phyloP scores from a whole-genome alignment of 345 rosid genomes.

The Eucalyptus guilfoylei region DNA sequence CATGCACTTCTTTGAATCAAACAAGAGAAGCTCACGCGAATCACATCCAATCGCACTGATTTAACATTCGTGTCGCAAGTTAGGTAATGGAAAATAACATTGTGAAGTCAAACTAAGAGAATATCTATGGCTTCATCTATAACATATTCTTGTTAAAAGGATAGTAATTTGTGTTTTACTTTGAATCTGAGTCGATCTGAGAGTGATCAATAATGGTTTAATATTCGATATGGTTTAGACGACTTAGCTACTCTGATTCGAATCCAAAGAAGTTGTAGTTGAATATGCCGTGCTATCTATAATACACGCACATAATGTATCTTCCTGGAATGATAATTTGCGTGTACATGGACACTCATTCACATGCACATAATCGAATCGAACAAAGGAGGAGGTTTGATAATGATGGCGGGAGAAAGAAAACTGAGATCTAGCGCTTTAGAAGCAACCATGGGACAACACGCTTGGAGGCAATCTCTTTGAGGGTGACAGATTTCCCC shows the following conservation, averaged over 20 bases:
- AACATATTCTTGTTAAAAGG: too few relatives aligned
- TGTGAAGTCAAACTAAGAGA: not conserved
- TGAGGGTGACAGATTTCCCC: not conserved
- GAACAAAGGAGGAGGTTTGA: not conserved
- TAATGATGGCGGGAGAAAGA: not conserved
- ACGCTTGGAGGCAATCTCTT: not conserved
- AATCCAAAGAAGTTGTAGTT: not conserved
- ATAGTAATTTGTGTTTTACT: too few relatives aligned
- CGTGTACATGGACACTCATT: not conserved
- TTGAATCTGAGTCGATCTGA: accelerated
- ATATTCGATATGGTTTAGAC: not conserved
- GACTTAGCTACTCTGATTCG: not conserved
- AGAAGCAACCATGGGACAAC: not conserved
- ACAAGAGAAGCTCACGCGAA: not conserved
- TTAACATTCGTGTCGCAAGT: not conserved
- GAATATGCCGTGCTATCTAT: not conserved
- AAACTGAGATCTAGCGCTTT: not conserved
- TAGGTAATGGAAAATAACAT: not conserved
- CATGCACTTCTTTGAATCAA: not conserved
- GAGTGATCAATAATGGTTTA: not conserved
- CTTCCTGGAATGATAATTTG: not conserved
- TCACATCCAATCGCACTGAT: accelerated
- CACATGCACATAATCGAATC: not conserved
- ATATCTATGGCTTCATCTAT: not conserved
- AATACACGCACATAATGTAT: not conserved